Base-by-base conservation (phyloP, 140 eudicot species). In the Cichorium intybus region DNA sequence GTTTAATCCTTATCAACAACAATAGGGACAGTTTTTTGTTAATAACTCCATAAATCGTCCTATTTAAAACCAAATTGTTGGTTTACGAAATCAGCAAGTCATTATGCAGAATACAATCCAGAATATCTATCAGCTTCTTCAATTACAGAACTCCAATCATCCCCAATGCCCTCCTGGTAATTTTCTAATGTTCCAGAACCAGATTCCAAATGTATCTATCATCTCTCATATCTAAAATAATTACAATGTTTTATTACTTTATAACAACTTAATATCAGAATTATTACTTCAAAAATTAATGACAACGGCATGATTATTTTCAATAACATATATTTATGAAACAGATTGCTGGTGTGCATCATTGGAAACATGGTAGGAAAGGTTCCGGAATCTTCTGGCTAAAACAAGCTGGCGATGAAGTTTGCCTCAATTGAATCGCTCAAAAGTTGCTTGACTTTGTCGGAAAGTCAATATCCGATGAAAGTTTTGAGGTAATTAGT, bases 281-380 rank as follows among this genome's bases (percentile, higher is more conserved):
- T n/a, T n/a, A n/a, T n/a, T n/a, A n/a, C n/a, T n/a, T n/a, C n/a
- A n/a, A n/a, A n/a, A n/a, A n/a, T n/a, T n/a, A n/a, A n/a, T n/a
- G n/a, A n/a, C n/a, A n/a, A n/a, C n/a, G n/a, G n/a, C n/a, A n/a
- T n/a, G n/a, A n/a, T n/a, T n/a, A n/a, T n/a, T n/a, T n/a, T n/a
- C n/a, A n/a, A n/a, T 8, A 11, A 75, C 26, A 57, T 5, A 20
- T 22, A n/a, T 33, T n/a, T n/a, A n/a, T n/a, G n/a, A 43, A 57
- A 60, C 71, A 92, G 98, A 83, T 92, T 70, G 95, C 95, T 21
- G 98, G 98, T 60, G 84, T 91, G 47, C 95, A 91, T 82, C 83
- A 80, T 64, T 91, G 97, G 97, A 91, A 91, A 78, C 96, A 92
- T 79, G 98, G 98, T 47, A 82, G 78, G 75, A 92, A 92, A 81